Evolutionary conservation across 2,329 filamentous ascomycete species (phyloP), one percentile per base, ranked within the genome.

Genomic region (Elsinoe necatrix): DNA sequence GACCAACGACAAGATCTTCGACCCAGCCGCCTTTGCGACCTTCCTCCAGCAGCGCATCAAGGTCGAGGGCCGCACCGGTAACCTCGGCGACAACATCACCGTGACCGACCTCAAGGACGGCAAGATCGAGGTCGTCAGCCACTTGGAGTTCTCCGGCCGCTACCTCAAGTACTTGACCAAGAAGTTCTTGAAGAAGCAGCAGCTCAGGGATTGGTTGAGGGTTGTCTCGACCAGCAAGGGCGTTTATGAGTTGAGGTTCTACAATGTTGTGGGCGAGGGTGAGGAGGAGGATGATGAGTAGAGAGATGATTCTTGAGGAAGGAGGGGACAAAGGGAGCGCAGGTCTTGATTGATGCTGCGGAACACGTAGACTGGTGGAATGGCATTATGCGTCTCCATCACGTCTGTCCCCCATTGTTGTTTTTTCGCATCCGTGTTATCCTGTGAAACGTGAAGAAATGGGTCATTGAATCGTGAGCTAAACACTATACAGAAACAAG

Each of bases 111-210:
- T 85, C 71, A 90, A 88, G 67, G 93, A 96, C 71, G 93, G 92
- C 78, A 96, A 96, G 86, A 87, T 98, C 73, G 91, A 97, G 84
- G 85, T 98, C 74, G 85, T 95, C 73, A 85, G 92, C 67, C 91
- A 97, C 84, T 95, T 91, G 75, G 89, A 95, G 73, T 95, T 98
- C 79, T 96, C 91, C 65, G 93, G 93, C 71, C 87, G 93, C 74
- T 98, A 98, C 84, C 83, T 98, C 77, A 98, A 98, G 88, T 98
- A 98, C 85, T 81, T 98, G 89, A 98, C 93, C 77, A 98, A 98
- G 89, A 98, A 98, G 85, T 98, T 95, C 87, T 87, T 98, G 78
- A 98, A 98, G 90, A 98, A 98, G 89, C 89, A 96, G 83, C 92
- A 97, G 85, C 89, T 98, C 75, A 89, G 93, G 80, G 93, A 98